These are phyloP conservation scores for Verticillium longisporum DNA, from an alignment of 2,329 filamentous ascomycete genomes.

Conservation along the genomic window DNA sequence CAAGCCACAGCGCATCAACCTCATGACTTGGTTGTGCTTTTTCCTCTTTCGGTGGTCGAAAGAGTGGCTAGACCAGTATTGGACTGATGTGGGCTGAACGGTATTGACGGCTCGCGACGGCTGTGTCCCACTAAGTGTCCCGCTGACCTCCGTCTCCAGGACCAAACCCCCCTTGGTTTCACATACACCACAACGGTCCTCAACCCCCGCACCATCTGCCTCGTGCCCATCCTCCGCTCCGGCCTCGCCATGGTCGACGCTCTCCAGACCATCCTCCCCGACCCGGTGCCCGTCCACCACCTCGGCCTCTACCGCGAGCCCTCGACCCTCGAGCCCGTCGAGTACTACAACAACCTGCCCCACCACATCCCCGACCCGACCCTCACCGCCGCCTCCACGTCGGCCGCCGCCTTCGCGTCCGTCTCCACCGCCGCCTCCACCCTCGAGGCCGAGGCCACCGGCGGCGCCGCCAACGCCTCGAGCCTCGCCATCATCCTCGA, in stretches of 20 bases:
- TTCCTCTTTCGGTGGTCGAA: background rate
- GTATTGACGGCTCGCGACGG: background rate
- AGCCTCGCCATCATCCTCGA: conserved; percentile 78
- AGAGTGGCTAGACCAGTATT: background rate
- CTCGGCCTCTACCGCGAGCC: conserved; percentile 92
- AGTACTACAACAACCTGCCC: conserved; percentile 85
- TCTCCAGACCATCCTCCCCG: conserved; percentile 74
- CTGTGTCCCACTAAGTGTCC: background rate
- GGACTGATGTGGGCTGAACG: background rate
- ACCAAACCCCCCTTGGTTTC: conserved; percentile 71
- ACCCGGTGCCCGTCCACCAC: conserved; percentile 78
- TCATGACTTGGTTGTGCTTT: background rate
- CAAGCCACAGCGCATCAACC: background rate
- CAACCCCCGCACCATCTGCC: conserved; percentile 60
- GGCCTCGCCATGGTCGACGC: conserved; percentile 89
- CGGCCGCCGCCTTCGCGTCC: conserved; percentile 14
- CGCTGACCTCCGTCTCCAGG: conserved; percentile 38
- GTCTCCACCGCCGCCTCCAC: background rate
- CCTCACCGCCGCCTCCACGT: conserved; percentile 25
- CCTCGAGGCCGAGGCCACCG: background rate
- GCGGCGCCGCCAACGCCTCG: conserved; percentile 14
- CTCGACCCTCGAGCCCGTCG: conserved; percentile 76
- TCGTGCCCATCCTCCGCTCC: conserved; percentile 89
- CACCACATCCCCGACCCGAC: conserved; percentile 49
- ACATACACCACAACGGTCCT: conserved; percentile 62